Evolutionary conservation across 139 green algal genomes (phyloP).

Genomic region (Chlamydomonas eustigma): DNA sequence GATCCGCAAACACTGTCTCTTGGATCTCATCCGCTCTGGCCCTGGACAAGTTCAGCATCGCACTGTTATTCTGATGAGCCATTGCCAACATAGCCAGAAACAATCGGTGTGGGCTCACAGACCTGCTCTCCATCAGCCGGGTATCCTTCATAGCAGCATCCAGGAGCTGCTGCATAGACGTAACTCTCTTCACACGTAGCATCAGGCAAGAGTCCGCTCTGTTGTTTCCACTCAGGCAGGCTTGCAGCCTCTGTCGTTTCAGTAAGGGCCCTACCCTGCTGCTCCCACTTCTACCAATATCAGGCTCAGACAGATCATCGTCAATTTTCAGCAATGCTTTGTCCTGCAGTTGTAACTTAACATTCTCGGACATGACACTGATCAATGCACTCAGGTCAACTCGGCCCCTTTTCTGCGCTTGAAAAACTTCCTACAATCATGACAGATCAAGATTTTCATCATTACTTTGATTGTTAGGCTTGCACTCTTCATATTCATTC

Average conservation of each 20-base stretch:
- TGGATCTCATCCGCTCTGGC: not conserved
- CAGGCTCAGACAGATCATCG: no score
- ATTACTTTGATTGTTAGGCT: no score
- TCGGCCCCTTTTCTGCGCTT: no score
- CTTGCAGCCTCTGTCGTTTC: not conserved
- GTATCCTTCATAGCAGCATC: not conserved
- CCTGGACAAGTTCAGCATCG: not conserved
- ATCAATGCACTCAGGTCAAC: no score
- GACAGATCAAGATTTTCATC: no score
- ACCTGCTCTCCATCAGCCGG: not conserved
- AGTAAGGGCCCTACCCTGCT: not conserved
- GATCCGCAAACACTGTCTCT: not conserved
- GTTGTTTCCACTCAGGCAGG: not conserved
- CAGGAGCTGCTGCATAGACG: not conserved
- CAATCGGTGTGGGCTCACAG: no score
- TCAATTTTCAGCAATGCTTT: no score
- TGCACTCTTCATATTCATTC: no score
- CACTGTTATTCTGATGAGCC: constrained; percentile 1
- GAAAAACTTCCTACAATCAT: no score
- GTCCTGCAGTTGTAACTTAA: no score
- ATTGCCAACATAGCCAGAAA: not conserved
- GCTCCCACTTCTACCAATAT: not conserved
- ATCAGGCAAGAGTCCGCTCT: not conserved
- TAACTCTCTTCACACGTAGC: no score
- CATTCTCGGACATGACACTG: no score